Evolutionary conservation across 2,329 filamentous ascomycete genomes (phyloP), one percentile per base, ranked within the genome.

Genomic region (Hypoxylon sp.): DNA sequence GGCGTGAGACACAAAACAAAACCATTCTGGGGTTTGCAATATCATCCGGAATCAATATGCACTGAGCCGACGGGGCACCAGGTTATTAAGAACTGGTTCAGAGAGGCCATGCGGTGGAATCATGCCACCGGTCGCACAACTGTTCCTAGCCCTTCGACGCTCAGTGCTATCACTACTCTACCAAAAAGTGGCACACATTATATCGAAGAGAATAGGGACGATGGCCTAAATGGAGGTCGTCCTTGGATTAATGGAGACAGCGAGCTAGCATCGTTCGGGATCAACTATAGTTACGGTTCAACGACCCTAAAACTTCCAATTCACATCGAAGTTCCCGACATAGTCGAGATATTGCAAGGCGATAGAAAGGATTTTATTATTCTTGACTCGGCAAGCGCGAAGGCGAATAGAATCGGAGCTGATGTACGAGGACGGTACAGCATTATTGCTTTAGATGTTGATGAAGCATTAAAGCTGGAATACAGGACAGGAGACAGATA

Each of bases 41-140:
- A 96, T 74, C 94, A 97, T 75, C 94, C 94, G 0, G 94, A 98
- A 78, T 97, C 93, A 0, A 87, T 93, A 13, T 97, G 93, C 77
- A 97, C 94, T 3, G 91, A 93, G 41, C 80, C 83, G 2, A 85
- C 86, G 65, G 90, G 91, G 1, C 86, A 85, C 19, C 80, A 82
- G 13, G 83, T 97, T 25, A 83, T 97, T 36, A 79, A 79, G 55
- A 93, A 92, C 74, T 97, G 94, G 93, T 96, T 94, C 85, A 76
- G 78, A 3, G 83, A 88, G 75, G 89, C 90, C 0, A 80, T 84
- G 60, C 77, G 79, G 45, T 94, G 91, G 88, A 91, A 75, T 52
- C 13, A 43, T 14, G 45, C 50, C 23, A 66, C 57, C 30, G 51
- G 52, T 19, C 68, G 67, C 34, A 55, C 32, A n/a, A 65, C 48